Base-by-base conservation (phyloP, 2,329 filamentous ascomycete genomes). In the Mariannaea sp. region DNA sequence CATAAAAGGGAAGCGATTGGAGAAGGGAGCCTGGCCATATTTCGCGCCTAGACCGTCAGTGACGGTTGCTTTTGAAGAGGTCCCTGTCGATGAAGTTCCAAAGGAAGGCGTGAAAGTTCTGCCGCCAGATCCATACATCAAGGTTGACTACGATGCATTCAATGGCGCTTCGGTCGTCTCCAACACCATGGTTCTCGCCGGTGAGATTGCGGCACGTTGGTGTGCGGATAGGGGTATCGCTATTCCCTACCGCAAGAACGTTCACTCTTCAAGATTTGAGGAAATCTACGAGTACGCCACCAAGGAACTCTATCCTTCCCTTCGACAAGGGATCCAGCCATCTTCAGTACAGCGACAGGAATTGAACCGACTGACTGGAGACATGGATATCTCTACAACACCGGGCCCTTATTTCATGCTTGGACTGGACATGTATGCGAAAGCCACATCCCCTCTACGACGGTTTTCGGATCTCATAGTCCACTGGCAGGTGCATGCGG, bases 401-500 rank as follows among this genome's bases (percentile, higher is more conserved):
- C 78, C 84, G 0, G 79, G 77, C 7, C 79, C 79, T 5, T 80
- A 86, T 68, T 77, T 81, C 55, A 74, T 79, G 38, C 75, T 87
- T 53, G 86, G 85, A 14, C 65, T 81, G 2, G 76, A 83, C 48
- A 80, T 81, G 71, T 87, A 88, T 68, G 73, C 81, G 53, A 87
- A 85, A 60, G 80, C 80, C 32, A 88, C 86, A 7, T 86, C 82
- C 43, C 86, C 86, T 14, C 75, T 89, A n/a, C 82, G 86, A 27
- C 80, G 86, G 36, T 88, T 80, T 69, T 71, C 75, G 5, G 86
- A 89, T 68, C 71, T 88, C 40, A 66, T 88, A 26, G 77, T 81
- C 2, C 85, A 88, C 70, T 88, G 83, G 82, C 85, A 88, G 68
- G 81, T 88, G 56, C 80, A 86, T 63, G 80, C 79, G 2, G 79